Evolutionary conservation across 208 protist species (phyloP), one percentile per base, ranked within the genome.

Genomic region (Wallacemonas rigidus): DNA sequence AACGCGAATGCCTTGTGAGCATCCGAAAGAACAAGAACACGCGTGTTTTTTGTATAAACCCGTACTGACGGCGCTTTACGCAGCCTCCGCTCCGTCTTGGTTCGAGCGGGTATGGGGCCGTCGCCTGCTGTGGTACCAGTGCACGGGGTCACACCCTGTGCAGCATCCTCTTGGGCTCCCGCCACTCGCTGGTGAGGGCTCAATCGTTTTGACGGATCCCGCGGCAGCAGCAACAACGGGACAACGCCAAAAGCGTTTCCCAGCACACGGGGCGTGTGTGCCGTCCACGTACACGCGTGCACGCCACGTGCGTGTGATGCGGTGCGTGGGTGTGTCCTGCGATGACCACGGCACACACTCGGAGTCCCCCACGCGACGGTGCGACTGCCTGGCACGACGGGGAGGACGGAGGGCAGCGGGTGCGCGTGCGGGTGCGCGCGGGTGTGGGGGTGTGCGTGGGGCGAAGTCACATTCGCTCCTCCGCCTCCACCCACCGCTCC

Each of bases 151-250:
- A 39, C 35, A 15, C 39, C n/a, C n/a, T n/a, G 45, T 48, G 35
- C 15, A 51, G 35, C 44, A 50, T 63, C 36, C n/a, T 62, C 38
- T 47, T 72, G 67, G 5, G 51, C 39, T 71, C 36, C n/a, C 40
- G 5, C 47, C 35, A 15, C 65, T 38, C 15, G 14, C 48, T 58
- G 8, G 54, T 38, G 54, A 58, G 15, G 54, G 36, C 12, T 55
- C 64, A 57, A n/a, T 69, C 64, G 41, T n/a, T 44, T n/a, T n/a
- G 36, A 54, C 38, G 64, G 64, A 69, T 69, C 64, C 64, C 48
- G 64, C 41, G 38, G 64, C 64, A 69, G 64, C 64, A 55, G 64
- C 57, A 36, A 63, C 7, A 63, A 36, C 17, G 54, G 54, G 54
- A 58, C 54, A 58, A 58, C 54, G 54, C 54, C 54, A 58, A 58